A percentile compares a stretch with the other conserved stretches of the same genome.
These are phyloP conservation scores for Neonectria sp. DNA, from an alignment of 2,329 filamentous ascomycete genomes.

Conservation along the genomic window DNA sequence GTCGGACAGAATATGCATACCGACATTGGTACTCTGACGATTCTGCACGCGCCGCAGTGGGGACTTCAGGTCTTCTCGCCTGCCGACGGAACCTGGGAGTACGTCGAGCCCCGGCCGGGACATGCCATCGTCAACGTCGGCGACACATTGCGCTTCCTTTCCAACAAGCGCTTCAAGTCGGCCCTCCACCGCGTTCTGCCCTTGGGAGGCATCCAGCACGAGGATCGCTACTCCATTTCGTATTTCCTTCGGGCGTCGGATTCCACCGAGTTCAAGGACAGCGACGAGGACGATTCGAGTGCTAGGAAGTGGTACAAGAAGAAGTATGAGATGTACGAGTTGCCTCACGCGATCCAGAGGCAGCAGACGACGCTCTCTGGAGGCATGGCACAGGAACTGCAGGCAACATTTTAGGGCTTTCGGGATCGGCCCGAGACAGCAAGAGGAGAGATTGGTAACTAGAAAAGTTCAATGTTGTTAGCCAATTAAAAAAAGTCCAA, in stretches of 20 bases:
- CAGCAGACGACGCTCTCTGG: conserved; percentile 17
- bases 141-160: conserved; percentile 29
- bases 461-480: neutral
- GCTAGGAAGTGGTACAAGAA: conserved; percentile 24
- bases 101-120: neutral
- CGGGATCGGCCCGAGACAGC: neutral
- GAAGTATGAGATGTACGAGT: conserved; percentile 27
- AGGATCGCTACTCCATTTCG: conserved; percentile 27
- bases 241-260: conserved; percentile 29
- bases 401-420: conserved; percentile 12
- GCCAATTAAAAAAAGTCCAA: neutral
- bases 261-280: conserved; percentile 27
- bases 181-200: conserved; percentile 23
- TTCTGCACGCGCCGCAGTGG: conserved; percentile 32
- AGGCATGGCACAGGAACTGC: conserved; percentile 28
- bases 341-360: conserved; percentile 19
- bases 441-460: neutral
- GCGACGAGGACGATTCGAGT: conserved; percentile 24
- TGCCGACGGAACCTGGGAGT: neutral
- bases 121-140: conserved; percentile 10
- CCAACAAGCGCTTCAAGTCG: conserved; percentile 21
- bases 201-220: conserved; percentile 15
- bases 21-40: conserved; percentile 24
- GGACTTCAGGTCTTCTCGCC: conserved; percentile 14
- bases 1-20: conserved; percentile 36